These are phyloP conservation scores for Cercospora sp. DNA, from an alignment of 2,329 filamentous ascomycete genomes.

Conservation along the genomic window DNA sequence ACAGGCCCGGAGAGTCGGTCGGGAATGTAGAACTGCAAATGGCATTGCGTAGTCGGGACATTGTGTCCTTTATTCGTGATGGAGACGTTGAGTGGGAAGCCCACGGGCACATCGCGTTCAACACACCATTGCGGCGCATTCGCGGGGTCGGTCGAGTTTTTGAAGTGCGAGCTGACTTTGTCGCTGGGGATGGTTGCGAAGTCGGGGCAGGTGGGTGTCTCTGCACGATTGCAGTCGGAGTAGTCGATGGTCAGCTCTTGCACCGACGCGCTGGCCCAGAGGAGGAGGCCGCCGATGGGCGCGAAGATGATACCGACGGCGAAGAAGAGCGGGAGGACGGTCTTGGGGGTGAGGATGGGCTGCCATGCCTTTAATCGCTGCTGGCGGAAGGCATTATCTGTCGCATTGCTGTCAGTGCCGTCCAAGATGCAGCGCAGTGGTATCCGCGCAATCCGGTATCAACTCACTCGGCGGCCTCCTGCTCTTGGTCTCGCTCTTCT, in stretches of 20 bases:
- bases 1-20: slow-evolving; percentile 78
- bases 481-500: slow-evolving; percentile 85
- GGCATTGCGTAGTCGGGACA: slow-evolving; percentile 58
- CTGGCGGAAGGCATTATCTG: slow-evolving; percentile 95
- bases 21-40: slow-evolving; percentile 74
- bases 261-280: slow-evolving; percentile 82
- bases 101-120: slow-evolving; percentile 20
- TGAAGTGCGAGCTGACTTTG: slow-evolving; percentile 70
- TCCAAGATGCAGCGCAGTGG: not conserved
- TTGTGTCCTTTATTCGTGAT: slow-evolving; percentile 17
- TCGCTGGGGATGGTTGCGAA: slow-evolving; percentile 57
- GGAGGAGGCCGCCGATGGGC: slow-evolving; percentile 80
- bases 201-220: slow-evolving; percentile 49
- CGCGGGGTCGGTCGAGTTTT: slow-evolving; percentile 41
- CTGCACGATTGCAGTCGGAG: slow-evolving; percentile 64
- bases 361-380: slow-evolving; percentile 99
- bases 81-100: slow-evolving; percentile 22
- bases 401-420: not conserved
- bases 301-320: slow-evolving; percentile 88
- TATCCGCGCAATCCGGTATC: not conserved
- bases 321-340: slow-evolving; percentile 88
- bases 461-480: slow-evolving; percentile 81
- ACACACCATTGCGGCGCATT: slow-evolving; percentile 36
- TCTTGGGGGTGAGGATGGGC: slow-evolving; percentile 93
- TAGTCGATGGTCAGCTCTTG: slow-evolving; percentile 93